Evolutionary conservation across 257 asterid genomes (phyloP).

Genomic region (Solanum boliviense): DNA sequence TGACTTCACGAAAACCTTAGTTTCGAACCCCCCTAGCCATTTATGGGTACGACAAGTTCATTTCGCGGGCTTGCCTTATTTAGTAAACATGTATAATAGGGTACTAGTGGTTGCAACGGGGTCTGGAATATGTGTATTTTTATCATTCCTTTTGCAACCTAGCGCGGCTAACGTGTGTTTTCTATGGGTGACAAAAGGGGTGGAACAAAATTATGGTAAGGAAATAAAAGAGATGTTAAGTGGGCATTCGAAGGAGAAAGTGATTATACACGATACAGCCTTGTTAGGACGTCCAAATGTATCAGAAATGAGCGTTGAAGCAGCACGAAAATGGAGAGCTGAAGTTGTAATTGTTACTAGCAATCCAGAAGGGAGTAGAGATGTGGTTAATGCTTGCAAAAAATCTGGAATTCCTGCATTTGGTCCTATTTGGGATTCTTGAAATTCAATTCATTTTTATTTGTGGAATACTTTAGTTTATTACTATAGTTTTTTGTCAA

Average conservation of each 20-base stretch:
- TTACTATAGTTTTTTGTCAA: neutral
- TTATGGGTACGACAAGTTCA: constrained; percentile 63
- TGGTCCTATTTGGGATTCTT: constrained; percentile 76
- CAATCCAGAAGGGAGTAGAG: constrained; percentile 65
- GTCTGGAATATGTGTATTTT: constrained; percentile 59
- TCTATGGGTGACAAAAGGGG: constrained; percentile 65
- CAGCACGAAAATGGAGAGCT: constrained; percentile 43
- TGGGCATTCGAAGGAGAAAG: constrained; percentile 37
- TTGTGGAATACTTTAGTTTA: neutral
- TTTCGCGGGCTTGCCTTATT: constrained; percentile 59
- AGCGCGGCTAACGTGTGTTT: constrained; percentile 40
- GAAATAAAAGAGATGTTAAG: constrained; percentile 46
- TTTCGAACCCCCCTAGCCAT: constrained; percentile 36
- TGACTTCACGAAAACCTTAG: constrained; percentile 54
- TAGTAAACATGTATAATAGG: constrained; percentile 51
- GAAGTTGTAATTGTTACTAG: constrained; percentile 67
- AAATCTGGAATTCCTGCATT: constrained; percentile 51
- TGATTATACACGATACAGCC: constrained; percentile 56
- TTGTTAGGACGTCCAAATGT: constrained; percentile 57
- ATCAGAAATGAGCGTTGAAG: constrained; percentile 38
- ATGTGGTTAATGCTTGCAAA: constrained; percentile 51
- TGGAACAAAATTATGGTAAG: constrained; percentile 48
- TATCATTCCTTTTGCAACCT: constrained; percentile 61
- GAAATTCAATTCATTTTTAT: neutral
- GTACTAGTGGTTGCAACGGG: constrained; percentile 65